Evolutionary conservation across 2,329 filamentous ascomycete species (phyloP).

Genomic region (Aspergillus eucalypticola): DNA sequence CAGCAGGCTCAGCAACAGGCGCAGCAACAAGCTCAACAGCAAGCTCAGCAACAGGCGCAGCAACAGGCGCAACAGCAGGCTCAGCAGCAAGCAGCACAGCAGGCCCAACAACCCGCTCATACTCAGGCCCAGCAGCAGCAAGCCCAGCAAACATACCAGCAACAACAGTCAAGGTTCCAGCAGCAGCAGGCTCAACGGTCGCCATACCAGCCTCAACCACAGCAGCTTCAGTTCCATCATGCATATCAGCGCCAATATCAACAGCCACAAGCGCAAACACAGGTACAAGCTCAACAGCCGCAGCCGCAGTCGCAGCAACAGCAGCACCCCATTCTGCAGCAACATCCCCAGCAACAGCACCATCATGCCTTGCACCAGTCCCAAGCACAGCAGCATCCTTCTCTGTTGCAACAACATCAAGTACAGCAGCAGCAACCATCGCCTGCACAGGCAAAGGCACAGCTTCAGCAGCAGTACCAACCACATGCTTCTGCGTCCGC

Average conservation of each 20-base stretch:
- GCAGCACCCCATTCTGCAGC: conserved; percentile 12
- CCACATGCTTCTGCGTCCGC: conserved; percentile 18
- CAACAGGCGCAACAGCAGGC: conserved; percentile 20
- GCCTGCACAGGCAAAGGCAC: neutral
- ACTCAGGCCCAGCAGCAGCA: conserved; percentile 18
- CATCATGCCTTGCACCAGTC: conserved; percentile 21
- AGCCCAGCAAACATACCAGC: conserved; percentile 18
- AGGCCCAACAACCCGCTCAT: conserved; percentile 12
- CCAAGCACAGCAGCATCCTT: conserved; percentile 24
- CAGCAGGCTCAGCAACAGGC: conserved; percentile 7
- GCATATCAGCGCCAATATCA: conserved; percentile 12
- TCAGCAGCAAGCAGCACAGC: conserved; percentile 8
- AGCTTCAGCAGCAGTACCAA: conserved; percentile 4
- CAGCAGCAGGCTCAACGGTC: conserved; percentile 23
- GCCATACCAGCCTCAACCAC: conserved; percentile 14
- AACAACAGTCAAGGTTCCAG: conserved; percentile 18
- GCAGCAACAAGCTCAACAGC: conserved; percentile 7
- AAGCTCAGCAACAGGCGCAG: conserved; percentile 9
- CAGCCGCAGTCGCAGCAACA: conserved; percentile 18
- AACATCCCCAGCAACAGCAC: conserved; percentile 21
- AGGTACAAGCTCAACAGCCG: conserved; percentile 19
- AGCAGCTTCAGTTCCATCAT: conserved; percentile 12
- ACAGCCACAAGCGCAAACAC: conserved; percentile 18
- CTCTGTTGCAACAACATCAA: conserved; percentile 22
- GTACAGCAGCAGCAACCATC: conserved; percentile 10